These are phyloP conservation scores for Verticillium nonalfalfae DNA, from an alignment of 2,329 filamentous ascomycete species.

Conservation along the genomic window DNA sequence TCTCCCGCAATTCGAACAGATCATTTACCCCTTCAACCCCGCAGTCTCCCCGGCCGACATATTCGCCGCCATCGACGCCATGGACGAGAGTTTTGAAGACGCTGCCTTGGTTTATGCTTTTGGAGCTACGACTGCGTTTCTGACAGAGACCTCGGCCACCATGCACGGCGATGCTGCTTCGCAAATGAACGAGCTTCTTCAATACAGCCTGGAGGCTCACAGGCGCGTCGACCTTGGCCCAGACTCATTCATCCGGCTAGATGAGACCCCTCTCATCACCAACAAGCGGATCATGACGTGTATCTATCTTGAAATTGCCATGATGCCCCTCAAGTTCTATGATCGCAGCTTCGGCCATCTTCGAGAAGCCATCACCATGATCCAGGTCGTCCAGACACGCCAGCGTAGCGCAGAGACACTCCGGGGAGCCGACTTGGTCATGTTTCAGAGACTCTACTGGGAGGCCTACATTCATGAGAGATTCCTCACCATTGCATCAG, in stretches of 20 bases:
- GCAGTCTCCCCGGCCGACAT: conserved; percentile 24
- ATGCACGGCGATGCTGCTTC: conserved; percentile 19
- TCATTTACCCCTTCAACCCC: conserved; percentile 30
- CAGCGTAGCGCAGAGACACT: conserved; percentile 23
- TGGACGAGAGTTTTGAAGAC: conserved; percentile 25
- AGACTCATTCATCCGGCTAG: conserved; percentile 26
- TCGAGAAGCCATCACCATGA: conserved; percentile 39
- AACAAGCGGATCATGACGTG: conserved; percentile 42
- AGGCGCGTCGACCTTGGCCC: conserved; percentile 18
- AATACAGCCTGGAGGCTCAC: conserved; percentile 16
- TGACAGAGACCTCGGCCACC: conserved; percentile 22
- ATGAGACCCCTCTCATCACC: conserved; percentile 32
- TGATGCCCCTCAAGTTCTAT: conserved; percentile 39
- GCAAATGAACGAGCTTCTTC: conserved; percentile 19
- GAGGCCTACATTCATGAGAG: conserved; percentile 50
- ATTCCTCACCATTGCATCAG: conserved; percentile 45
- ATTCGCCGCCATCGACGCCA: conserved; percentile 20
- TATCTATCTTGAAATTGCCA: conserved; percentile 45
- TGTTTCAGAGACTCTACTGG: conserved; percentile 44
- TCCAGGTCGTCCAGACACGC: conserved; percentile 36
- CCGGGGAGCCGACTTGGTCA: conserved; percentile 16
- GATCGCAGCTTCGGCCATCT: conserved; percentile 44
- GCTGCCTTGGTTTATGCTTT: conserved; percentile 27
- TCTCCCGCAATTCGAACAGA: conserved; percentile 24
- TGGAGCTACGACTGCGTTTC: conserved; percentile 27